Evolutionary conservation across 306 rosid species (phyloP).

Genomic region (Luffa acutangula): DNA sequence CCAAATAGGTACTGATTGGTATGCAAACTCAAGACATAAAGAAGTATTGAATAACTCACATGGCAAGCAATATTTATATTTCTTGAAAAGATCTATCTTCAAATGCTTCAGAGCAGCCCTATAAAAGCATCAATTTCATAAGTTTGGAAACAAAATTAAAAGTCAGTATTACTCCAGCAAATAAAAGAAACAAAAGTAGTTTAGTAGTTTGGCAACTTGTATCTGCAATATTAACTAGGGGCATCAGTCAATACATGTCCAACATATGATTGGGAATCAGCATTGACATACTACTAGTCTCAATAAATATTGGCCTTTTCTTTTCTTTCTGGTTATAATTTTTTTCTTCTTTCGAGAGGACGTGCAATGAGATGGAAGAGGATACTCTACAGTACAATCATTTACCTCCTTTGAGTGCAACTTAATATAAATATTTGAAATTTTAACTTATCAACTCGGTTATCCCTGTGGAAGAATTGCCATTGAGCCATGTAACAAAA

Average conservation of each 20-base stretch:
- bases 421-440: slow-evolving; percentile 69
- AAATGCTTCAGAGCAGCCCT: slow-evolving; percentile 76
- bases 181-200: background rate
- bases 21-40: background rate
- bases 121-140: slow-evolving; percentile 1
- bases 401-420: slow-evolving; percentile 80
- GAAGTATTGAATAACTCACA: slow-evolving; percentile 35
- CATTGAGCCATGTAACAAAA: background rate
- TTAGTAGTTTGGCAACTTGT: background rate
- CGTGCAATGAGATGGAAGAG: background rate
- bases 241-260: background rate
- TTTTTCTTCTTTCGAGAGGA: background rate
- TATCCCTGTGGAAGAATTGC: slow-evolving; percentile 41
- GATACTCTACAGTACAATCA: background rate
- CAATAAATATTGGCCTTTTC: background rate
- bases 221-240: background rate
- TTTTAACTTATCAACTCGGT: slow-evolving; percentile 44
- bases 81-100: slow-evolving; percentile 71
- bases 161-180: background rate
- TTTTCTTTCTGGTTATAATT: background rate
- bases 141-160: background rate
- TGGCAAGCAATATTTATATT: slow-evolving; percentile 76
- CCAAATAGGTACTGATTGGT: background rate
- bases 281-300: background rate
- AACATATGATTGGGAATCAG: background rate